Conservation (phyloP, 495 filamentous ascomycete species). For the Poronia punctata region DNA sequence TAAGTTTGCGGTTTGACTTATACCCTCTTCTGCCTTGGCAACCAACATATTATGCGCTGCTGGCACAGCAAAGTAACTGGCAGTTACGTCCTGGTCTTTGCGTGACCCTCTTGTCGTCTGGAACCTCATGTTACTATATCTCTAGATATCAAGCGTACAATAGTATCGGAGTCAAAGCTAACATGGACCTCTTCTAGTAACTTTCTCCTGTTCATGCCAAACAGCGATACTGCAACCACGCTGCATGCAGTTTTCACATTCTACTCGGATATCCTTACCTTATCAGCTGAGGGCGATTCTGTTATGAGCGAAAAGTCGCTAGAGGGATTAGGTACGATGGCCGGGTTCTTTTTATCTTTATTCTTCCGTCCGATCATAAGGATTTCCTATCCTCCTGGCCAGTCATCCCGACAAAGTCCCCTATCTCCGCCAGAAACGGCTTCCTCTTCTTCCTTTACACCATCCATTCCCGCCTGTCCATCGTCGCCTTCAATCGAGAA, state of each 20-base stretch:
- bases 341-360: conserved; percentile 61
- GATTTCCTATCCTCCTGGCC: conserved; percentile 38
- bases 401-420: conserved; percentile 10
- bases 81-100: no score
- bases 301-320: conserved; percentile 80
- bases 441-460: conserved; percentile 8
- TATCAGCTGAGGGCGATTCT: conserved; percentile 93
- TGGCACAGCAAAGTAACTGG: no score
- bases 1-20: conserved; percentile 39
- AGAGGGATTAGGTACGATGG: conserved; percentile 87
- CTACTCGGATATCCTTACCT: conserved; percentile 80
- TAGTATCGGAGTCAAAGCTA: no score
- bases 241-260: conserved; percentile 85
- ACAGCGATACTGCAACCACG: conserved; percentile 52
- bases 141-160: no score
- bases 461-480: conserved; percentile 6
- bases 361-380: conserved; percentile 61
- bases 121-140: not conserved
- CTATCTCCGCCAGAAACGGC: conserved; percentile 1
- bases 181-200: conserved; percentile 48
- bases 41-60: not conserved
- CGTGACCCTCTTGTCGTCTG: no score
- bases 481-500: conserved; percentile 6
- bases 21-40: conserved; percentile 3
- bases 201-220: conserved; percentile 91